Conservation (phyloP, 2,329 filamentous ascomycete genomes). For the Claviceps maximensis region DNA sequence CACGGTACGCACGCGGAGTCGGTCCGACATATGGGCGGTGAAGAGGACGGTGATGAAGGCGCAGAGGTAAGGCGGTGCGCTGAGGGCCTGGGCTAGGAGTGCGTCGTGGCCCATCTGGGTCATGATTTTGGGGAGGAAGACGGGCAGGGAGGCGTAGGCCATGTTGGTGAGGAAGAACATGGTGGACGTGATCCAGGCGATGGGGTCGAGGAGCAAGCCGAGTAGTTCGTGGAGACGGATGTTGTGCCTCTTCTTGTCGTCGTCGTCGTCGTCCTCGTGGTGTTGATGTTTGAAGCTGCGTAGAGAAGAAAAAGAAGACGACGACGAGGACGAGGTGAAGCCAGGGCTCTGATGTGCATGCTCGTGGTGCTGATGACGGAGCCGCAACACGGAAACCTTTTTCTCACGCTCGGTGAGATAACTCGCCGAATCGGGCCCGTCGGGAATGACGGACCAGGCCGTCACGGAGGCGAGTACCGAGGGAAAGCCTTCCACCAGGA, state of each 20-base stretch:
- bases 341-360: neutral
- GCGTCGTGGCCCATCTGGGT: conserved; percentile 60
- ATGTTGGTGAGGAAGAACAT: conserved; percentile 87
- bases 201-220: conserved; percentile 24
- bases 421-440: conserved; percentile 52
- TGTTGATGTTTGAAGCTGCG: neutral
- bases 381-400: conserved; percentile 56
- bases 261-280: too few species aligned
- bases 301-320: neutral
- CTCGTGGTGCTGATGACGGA: conserved; percentile 33
- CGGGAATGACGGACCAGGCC: conserved; percentile 65
- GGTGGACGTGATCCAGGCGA: conserved; percentile 54
- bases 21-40: conserved; percentile 62
- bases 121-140: conserved; percentile 75
- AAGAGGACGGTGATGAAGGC: conserved; percentile 60
- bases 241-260: conserved; percentile 9
- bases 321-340: neutral
- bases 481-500: conserved; percentile 75
- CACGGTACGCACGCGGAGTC: conserved; percentile 43
- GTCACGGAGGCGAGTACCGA: conserved; percentile 61
- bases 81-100: conserved; percentile 59
- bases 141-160: conserved; percentile 75
- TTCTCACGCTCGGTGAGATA: conserved; percentile 52
- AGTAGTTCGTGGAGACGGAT: conserved; percentile 45
- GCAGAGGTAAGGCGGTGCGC: conserved; percentile 68